phyloP scores from a whole-genome alignment of 1,284 basidiomycete genomes.

The Apiotrichum domesticum region DNA sequence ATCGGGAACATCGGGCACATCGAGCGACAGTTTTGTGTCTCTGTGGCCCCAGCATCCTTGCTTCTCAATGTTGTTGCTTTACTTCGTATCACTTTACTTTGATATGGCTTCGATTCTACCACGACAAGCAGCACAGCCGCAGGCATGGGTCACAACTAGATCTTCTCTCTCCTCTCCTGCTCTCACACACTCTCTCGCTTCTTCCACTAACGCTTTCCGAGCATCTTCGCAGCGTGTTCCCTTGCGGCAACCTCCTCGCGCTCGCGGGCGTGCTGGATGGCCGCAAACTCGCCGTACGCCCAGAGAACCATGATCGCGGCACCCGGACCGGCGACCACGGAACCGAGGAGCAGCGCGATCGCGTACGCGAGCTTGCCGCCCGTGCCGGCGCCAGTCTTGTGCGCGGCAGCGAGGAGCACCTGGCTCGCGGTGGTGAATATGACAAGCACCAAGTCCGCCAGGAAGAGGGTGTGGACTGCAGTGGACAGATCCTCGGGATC shows the following conservation, averaged over 20 bases:
- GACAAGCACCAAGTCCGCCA: constrained; percentile 6
- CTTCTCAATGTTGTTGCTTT: too few species aligned
- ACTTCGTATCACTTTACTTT: too few species aligned
- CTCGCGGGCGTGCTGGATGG: constrained; percentile 4
- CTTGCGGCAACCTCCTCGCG: not conserved
- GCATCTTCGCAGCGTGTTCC: too few species aligned
- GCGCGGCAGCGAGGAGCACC: constrained; percentile 6
- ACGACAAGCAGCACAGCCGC: too few species aligned
- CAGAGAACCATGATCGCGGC: constrained; percentile 10
- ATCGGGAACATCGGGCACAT: too few species aligned
- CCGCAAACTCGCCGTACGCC: constrained; percentile 11
- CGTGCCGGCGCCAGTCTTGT: not conserved
- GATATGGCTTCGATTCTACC: too few species aligned
- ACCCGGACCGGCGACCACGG: constrained; percentile 8
- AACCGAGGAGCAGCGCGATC: not conserved
- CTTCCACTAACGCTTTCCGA: too few species aligned
- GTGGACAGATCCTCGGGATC: not conserved
- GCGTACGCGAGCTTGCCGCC: not conserved
- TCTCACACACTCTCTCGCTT: too few species aligned
- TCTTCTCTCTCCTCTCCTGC: too few species aligned
- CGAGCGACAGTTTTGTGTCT: too few species aligned
- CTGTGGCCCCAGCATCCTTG: too few species aligned
- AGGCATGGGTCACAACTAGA: too few species aligned
- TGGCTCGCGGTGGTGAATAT: constrained; percentile 1
- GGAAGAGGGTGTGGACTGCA: constrained; percentile 4